Evolutionary conservation across 2,329 filamentous ascomycete species (phyloP).

Genomic region (Pseudocercospora fijiensis): DNA sequence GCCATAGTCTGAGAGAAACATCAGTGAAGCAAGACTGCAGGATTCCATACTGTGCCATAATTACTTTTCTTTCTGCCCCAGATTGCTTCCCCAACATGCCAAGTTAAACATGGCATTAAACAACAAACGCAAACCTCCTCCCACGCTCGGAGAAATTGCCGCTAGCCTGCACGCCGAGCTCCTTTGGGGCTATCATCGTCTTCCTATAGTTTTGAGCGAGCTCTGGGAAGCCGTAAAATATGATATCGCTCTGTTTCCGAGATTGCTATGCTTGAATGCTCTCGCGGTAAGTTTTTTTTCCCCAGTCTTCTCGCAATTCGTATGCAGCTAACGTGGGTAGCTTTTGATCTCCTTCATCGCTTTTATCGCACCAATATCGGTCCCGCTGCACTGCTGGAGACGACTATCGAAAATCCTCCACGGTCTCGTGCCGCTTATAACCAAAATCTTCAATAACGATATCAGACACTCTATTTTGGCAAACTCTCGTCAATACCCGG

Average conservation of each 20-base stretch:
- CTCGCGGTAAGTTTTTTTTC: neutral
- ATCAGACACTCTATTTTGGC: neutral
- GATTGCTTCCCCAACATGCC: constrained; percentile 1
- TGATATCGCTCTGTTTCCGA: neutral
- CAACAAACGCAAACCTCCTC: neutral
- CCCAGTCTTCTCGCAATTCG: neutral
- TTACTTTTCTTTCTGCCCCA: neutral
- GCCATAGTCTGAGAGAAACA: too few species aligned
- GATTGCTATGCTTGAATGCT: neutral
- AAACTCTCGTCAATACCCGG: neutral
- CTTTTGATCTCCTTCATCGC: neutral
- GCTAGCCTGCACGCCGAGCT: neutral
- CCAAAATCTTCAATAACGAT: neutral
- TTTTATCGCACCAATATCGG: neutral
- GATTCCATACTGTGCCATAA: neutral
- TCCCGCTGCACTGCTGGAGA: neutral
- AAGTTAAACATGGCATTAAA: neutral
- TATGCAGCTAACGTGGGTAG: neutral
- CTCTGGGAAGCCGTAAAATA: neutral
- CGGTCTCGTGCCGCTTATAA: neutral
- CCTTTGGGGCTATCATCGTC: neutral
- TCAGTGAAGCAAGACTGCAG: neutral
- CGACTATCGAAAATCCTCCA: neutral
- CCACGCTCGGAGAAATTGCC: neutral
- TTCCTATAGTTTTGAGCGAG: neutral